phyloP scores from a whole-genome alignment of 2,329 filamentous ascomycete species.

The Alternaria infectoria region DNA sequence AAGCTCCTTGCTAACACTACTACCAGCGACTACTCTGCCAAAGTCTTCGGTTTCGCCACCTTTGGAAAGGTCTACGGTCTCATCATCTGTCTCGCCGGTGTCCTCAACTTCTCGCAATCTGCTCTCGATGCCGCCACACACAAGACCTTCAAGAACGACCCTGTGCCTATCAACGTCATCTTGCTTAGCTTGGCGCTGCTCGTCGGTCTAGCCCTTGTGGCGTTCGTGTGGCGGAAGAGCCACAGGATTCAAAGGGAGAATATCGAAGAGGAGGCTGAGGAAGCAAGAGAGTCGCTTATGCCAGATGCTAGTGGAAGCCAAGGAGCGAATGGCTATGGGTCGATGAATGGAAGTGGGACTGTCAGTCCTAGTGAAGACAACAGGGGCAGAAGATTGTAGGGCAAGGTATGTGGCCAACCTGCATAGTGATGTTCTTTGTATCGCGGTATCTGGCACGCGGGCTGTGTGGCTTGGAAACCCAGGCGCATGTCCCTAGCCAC shows the following conservation, averaged over 20 bases:
- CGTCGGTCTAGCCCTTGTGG: slow-evolving; percentile 70
- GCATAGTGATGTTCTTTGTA: too few relatives aligned
- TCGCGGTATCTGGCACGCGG: too few relatives aligned
- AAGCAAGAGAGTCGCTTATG: slow-evolving; percentile 45
- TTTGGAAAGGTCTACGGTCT: slow-evolving; percentile 95
- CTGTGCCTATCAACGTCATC: slow-evolving; percentile 76
- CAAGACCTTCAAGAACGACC: slow-evolving; percentile 71
- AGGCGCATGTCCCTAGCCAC: too few relatives aligned
- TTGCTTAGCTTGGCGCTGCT: slow-evolving; percentile 67
- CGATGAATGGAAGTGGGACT: slow-evolving; percentile 19
- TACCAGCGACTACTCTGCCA: slow-evolving; percentile 77
- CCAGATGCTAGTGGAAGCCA: slow-evolving; percentile 33
- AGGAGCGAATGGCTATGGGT: slow-evolving; percentile 29
- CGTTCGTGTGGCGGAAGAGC: slow-evolving; percentile 66
- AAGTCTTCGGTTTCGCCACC: slow-evolving; percentile 89
- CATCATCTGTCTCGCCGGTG: slow-evolving; percentile 82
- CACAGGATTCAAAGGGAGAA: slow-evolving; percentile 48
- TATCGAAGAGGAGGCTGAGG: slow-evolving; percentile 46
- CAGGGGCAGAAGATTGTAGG: too few relatives aligned
- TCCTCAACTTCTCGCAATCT: slow-evolving; percentile 84
- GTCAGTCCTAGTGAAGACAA: slow-evolving; percentile 22
- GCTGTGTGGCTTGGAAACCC: too few relatives aligned
- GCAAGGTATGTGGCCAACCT: too few relatives aligned
- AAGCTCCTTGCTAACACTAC: slow-evolving; percentile 1
- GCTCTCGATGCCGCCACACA: slow-evolving; percentile 81